Evolutionary conservation across 2,329 filamentous ascomycete species (phyloP).

Genomic region (Epichloe scottii): DNA sequence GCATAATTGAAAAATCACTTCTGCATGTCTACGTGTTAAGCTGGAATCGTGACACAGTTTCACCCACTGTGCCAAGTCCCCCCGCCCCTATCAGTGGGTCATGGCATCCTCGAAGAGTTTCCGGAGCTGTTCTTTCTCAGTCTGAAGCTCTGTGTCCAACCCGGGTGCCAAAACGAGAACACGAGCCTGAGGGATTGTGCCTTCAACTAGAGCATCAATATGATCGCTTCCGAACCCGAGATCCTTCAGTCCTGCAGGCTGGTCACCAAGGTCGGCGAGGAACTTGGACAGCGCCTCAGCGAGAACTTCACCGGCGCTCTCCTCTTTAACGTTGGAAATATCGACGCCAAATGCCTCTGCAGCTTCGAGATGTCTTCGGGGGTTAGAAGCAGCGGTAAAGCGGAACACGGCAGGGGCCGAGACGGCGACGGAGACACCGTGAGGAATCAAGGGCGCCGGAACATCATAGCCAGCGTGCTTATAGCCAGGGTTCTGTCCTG

Average conservation of each 20-base stretch:
- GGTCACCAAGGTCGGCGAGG: slow-evolving; percentile 71
- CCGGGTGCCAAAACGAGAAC: slow-evolving; percentile 87
- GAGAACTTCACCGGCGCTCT: slow-evolving; percentile 80
- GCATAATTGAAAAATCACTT: no score
- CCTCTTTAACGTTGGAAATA: slow-evolving; percentile 71
- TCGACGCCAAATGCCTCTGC: slow-evolving; percentile 89
- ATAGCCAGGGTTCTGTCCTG: slow-evolving; percentile 83
- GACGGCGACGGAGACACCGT: slow-evolving; percentile 90
- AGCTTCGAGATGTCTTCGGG: slow-evolving; percentile 78
- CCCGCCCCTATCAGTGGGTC: slow-evolving; percentile 24
- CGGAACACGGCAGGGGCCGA: slow-evolving; percentile 87
- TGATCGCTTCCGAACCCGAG: slow-evolving; percentile 68
- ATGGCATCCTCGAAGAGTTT: slow-evolving; percentile 52
- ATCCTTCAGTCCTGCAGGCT: slow-evolving; percentile 73
- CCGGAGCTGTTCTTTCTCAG: slow-evolving; percentile 60
- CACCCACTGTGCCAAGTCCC: no score
- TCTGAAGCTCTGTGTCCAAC: slow-evolving; percentile 54
- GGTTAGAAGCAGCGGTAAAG: slow-evolving; percentile 85
- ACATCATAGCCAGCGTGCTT: slow-evolving; percentile 79
- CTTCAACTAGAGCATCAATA: slow-evolving; percentile 77
- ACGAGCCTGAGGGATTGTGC: slow-evolving; percentile 81
- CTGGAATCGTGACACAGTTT: no score
- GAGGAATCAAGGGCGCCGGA: slow-evolving; percentile 69
- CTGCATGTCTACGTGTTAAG: no score
- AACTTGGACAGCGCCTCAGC: slow-evolving; percentile 74